phyloP scores from a whole-genome alignment of 805 yeast genomes.

The Gaillardinia entomophila region DNA sequence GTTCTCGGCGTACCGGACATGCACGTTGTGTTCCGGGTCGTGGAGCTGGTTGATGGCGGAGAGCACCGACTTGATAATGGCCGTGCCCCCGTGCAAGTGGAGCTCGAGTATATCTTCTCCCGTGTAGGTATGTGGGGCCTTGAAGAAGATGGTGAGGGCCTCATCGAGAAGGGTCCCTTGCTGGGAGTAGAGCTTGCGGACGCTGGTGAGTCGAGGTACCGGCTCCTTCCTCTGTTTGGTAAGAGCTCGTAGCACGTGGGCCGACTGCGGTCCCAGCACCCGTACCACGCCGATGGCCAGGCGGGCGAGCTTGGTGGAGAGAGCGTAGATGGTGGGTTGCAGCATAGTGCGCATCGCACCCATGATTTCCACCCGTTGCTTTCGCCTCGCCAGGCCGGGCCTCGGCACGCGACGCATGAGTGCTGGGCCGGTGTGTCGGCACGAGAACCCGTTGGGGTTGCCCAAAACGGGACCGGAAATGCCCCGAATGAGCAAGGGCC shows the following conservation, averaged over 20 bases:
- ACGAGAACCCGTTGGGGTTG: constrained; percentile 39
- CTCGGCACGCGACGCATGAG: neutral
- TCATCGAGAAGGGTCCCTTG: constrained; percentile 56
- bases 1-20: constrained; percentile 76
- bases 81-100: constrained; percentile 93
- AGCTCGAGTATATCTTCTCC: constrained; percentile 89
- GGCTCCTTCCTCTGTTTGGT: constrained; percentile 39
- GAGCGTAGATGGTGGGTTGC: constrained; percentile 77
- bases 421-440: constrained; percentile 5
- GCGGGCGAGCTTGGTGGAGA: constrained; percentile 75
- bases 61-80: constrained; percentile 68
- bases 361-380: neutral
- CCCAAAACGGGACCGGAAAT: constrained; percentile 17
- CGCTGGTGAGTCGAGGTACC: constrained; percentile 47
- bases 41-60: constrained; percentile 54
- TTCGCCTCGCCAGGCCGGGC: neutral
- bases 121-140: constrained; percentile 75
- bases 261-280: constrained; percentile 66
- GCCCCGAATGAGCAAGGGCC: constrained; percentile 40
- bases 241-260: constrained; percentile 38
- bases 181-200: constrained; percentile 52
- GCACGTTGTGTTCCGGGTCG: constrained; percentile 28
- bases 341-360: too few relatives aligned
- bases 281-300: constrained; percentile 87
- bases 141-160: constrained; percentile 64